Evolutionary conservation across 441 rosid genomes (phyloP), one percentile per base, ranked within the genome.

Genomic region (Metrosideros polymorpha): DNA sequence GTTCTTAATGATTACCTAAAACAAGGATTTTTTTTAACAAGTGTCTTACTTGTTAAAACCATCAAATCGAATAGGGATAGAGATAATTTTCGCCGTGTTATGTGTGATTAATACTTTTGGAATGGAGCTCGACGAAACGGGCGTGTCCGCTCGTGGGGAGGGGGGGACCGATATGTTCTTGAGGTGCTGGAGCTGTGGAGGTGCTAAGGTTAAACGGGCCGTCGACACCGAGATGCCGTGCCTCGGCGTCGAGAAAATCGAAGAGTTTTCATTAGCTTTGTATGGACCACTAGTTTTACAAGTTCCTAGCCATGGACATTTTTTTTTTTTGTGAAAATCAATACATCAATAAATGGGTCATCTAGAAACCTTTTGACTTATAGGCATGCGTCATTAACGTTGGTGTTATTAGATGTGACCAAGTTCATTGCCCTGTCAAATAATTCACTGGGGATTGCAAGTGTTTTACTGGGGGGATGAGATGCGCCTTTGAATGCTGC

Each of bases 221-320:
- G 47, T 19, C 2, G 7, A 2, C 6, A 9, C 32, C 4, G 5
- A n/a, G n/a, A n/a, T n/a, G n/a, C n/a, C n/a, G 30, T 57, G 30
- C 30, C 15, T 6, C 0, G 4, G 63, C 14, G 7, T 56, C 8
- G 0, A n/a, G 35, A 3, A 29, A 14, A 14, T 32, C 5, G 0
- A 29, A 29, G 22, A n/a, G 2, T 29, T 32, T 15, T 59, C 63
- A 3, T 0, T 59, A 59, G 71, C 39, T 29, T 50, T 59, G n/a
- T 15, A 1, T 6, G 71, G 71, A 29, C 71, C 71, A 29, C 39
- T 8, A 8, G 32, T 15, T 8, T 17, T 12, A 29, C 6, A 1
- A 59, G 39, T 59, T 15, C 35, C 66, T 57, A n/a, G n/a, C 32
- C 19, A 14, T 50, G 6, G 52, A 50, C 17, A n/a, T n/a, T n/a